A percentile compares a stretch with the other conserved stretches of the same genome.
phyloP scores from a whole-genome alignment of 345 rosid species.

The Populus davidiana region DNA sequence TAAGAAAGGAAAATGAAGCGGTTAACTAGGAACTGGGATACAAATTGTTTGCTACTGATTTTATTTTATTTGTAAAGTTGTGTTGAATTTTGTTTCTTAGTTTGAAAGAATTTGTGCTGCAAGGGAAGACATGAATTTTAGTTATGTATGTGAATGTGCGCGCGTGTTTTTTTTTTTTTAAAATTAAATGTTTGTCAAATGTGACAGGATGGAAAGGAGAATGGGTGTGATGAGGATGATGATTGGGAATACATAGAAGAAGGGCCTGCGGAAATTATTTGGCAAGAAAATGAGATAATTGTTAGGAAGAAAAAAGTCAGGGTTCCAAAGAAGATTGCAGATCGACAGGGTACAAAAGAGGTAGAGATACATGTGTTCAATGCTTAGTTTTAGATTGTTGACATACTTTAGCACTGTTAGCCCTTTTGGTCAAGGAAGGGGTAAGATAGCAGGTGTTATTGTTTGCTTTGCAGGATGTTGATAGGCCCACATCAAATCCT shows the following conservation, averaged over 20 bases:
- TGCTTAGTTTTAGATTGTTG: not conserved
- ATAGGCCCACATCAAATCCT: conserved; percentile 89
- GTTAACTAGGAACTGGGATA: not conserved
- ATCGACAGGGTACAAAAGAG: conserved; percentile 37
- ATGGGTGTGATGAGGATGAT: conserved; percentile 47
- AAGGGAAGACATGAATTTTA: too few species aligned
- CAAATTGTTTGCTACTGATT: not conserved
- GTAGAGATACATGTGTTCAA: conserved; percentile 21
- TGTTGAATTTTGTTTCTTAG: too few species aligned
- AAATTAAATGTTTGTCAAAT: not conserved
- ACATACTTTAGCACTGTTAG: too few species aligned
- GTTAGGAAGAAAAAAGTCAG: conserved; percentile 71
- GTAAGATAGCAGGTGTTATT: not conserved
- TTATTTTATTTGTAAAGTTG: not conserved
- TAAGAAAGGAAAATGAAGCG: not conserved
- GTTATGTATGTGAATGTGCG: too few species aligned
- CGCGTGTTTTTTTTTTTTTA: too few species aligned
- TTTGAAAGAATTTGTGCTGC: too few species aligned
- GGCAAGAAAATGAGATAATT: conserved; percentile 85
- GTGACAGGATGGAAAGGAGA: conserved; percentile 45
- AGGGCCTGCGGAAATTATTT: conserved; percentile 88
- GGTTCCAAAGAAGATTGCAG: conserved; percentile 55
- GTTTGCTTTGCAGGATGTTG: conserved; percentile 48
- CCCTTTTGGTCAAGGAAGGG: not conserved
- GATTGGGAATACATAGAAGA: conserved; percentile 83